Percentiles rank a stretch among this genome's conserved stretches.
These are phyloP conservation scores for Diplogelasinospora grovesii DNA, from an alignment of 495 filamentous ascomycete species.

Conservation along the genomic window DNA sequence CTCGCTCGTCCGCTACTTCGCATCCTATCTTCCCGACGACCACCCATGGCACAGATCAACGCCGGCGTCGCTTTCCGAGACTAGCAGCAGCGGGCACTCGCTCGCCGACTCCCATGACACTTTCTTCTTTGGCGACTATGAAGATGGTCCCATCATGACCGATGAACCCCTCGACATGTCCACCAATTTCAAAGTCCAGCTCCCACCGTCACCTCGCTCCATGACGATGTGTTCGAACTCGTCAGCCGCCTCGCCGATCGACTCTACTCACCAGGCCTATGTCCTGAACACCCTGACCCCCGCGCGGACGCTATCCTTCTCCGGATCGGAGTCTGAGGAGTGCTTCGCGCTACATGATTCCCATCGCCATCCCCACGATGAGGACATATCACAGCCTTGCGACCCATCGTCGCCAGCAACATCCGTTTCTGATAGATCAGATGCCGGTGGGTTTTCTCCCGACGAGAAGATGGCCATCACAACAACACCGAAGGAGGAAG, in stretches of 20 bases:
- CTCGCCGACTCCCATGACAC: conserved; percentile 15
- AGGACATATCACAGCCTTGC: conserved; percentile 29
- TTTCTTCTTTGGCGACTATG: conserved; percentile 34
- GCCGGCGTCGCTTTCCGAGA: conserved; percentile 20
- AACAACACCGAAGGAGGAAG: conserved; percentile 6
- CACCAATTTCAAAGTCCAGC: conserved; percentile 17
- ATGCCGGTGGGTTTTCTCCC: conserved; percentile 18
- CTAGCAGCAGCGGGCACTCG: conserved; percentile 20
- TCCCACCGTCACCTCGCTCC: conserved; percentile 41
- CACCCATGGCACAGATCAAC: conserved; percentile 29
- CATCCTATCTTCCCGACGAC: conserved; percentile 42
- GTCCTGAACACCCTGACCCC: conserved; percentile 27
- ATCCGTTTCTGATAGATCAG: conserved; percentile 29
- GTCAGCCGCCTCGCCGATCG: conserved; percentile 26
- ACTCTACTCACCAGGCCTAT: conserved; percentile 16
- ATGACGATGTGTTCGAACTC: conserved; percentile 43
- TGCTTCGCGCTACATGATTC: conserved; percentile 17
- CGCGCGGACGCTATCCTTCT: conserved; percentile 37
- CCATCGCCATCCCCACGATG: conserved; percentile 9
- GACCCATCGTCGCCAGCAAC: conserved; percentile 28
- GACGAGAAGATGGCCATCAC: conserved; percentile 10
- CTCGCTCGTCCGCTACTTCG: conserved; percentile 45
- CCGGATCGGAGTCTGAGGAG: conserved; percentile 38
- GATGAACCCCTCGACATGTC: conserved; percentile 36
- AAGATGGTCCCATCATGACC: conserved; percentile 30